Conservation (phyloP, 345 rosid genomes). For the Erodium maritimum region DNA sequence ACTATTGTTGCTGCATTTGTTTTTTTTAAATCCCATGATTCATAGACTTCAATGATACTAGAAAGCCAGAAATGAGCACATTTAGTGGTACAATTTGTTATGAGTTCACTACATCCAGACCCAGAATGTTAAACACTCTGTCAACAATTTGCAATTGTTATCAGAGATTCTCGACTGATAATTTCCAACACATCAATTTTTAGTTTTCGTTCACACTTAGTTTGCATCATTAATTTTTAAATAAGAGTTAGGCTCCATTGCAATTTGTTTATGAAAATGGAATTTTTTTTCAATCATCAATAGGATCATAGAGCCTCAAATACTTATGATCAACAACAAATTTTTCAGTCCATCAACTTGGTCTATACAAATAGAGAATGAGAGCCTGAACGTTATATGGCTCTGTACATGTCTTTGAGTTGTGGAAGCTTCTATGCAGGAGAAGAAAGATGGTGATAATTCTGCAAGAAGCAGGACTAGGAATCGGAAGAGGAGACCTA, state of each 20-base stretch:
- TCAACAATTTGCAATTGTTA: not conserved
- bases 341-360: not conserved
- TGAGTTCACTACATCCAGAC: not conserved
- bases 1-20: too few relatives aligned
- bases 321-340: not conserved
- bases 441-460: slow-evolving; percentile 14
- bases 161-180: not conserved
- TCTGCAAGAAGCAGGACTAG: slow-evolving; percentile 22
- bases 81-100: not conserved
- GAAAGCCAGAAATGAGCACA: not conserved
- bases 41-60: not conserved
- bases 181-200: not conserved
- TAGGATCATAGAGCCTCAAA: not conserved
- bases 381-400: not conserved
- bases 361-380: not conserved
- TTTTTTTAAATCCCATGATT: too few relatives aligned
- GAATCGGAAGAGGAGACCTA: slow-evolving; percentile 35
- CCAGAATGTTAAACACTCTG: too few relatives aligned
- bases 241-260: not conserved
- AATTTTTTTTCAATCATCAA: not conserved
- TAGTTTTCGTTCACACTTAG: too few relatives aligned
- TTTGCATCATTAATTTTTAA: not conserved
- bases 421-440: slow-evolving; percentile 22
- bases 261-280: not conserved
- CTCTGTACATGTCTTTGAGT: not conserved